Evolutionary conservation across 2,329 filamentous ascomycete species (phyloP).

Genomic region (Colletotrichum shisoi): DNA sequence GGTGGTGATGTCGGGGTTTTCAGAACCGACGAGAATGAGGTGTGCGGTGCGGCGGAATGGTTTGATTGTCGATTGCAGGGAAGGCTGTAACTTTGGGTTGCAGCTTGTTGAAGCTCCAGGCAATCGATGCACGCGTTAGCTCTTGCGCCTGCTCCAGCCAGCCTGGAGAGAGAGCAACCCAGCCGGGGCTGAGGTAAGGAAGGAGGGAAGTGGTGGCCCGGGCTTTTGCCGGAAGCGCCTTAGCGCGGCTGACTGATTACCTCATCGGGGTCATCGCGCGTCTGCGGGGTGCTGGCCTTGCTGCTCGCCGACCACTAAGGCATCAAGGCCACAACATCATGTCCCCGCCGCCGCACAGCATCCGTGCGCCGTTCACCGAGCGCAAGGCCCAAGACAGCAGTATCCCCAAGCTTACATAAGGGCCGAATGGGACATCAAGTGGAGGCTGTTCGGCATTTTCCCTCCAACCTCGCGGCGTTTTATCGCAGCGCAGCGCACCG

Average conservation of each 20-base stretch:
- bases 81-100: conserved; percentile 34
- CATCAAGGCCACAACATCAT: conserved; percentile 11
- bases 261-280: neutral
- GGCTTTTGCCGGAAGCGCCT: conserved; percentile 25
- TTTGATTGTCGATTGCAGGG: conserved; percentile 35
- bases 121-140: conserved; percentile 42
- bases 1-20: neutral
- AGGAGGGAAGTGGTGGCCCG: conserved; percentile 6
- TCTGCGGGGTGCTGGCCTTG: neutral
- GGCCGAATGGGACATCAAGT: neutral
- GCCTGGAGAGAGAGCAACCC: conserved; percentile 19
- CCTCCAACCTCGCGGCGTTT: conserved; percentile 39
- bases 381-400: conserved; percentile 18
- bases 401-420: conserved; percentile 32
- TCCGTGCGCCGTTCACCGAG: conserved; percentile 15
- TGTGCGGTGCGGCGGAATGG: conserved; percentile 16
- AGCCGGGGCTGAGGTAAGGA: conserved; percentile 28
- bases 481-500: conserved; percentile 32
- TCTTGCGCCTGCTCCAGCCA: conserved; percentile 35
- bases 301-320: neutral
- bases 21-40: conserved; percentile 26
- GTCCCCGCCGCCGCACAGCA: neutral
- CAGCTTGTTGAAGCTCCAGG: conserved; percentile 41
- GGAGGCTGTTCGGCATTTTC: conserved; percentile 38
- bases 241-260: neutral